These are phyloP conservation scores for Laetiporus sulphureus DNA, from an alignment of 1,284 basidiomycete species.

Conservation along the genomic window DNA sequence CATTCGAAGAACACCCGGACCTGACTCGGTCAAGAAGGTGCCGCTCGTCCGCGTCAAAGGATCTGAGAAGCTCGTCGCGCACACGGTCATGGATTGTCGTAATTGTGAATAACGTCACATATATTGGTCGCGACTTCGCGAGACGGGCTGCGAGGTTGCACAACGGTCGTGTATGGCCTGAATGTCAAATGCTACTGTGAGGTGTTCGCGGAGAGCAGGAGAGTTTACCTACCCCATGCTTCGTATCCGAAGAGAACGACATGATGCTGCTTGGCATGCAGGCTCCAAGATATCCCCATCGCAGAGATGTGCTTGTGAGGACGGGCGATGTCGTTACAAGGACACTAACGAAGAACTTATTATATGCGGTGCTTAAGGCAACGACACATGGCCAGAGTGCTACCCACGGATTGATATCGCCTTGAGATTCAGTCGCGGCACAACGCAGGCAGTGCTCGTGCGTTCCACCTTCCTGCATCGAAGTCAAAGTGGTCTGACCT, in stretches of 20 bases:
- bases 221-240: constrained; percentile 12
- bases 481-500: too few species aligned
- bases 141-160: constrained; percentile 13
- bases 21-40: constrained; percentile 7
- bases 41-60: constrained; percentile 11
- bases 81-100: constrained; percentile 10
- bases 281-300: too few species aligned
- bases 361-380: too few species aligned
- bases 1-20: constrained; percentile 1
- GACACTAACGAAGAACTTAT: too few species aligned
- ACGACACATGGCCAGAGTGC: too few species aligned
- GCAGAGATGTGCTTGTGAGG: too few species aligned
- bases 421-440: too few species aligned
- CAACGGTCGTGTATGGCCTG: constrained; percentile 19
- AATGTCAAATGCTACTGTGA: neutral
- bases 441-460: too few species aligned
- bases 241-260: constrained; percentile 6
- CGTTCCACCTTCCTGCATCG: too few species aligned
- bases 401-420: too few species aligned
- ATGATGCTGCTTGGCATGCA: too few species aligned
- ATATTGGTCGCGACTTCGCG: constrained; percentile 12
- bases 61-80: constrained; percentile 14
- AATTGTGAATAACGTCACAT: constrained; percentile 16
- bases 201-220: neutral
- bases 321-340: too few species aligned